Evolutionary conservation across 2,329 filamentous ascomycete species (phyloP), one percentile per base, ranked within the genome.

Genomic region (Corynespora cassiicola): DNA sequence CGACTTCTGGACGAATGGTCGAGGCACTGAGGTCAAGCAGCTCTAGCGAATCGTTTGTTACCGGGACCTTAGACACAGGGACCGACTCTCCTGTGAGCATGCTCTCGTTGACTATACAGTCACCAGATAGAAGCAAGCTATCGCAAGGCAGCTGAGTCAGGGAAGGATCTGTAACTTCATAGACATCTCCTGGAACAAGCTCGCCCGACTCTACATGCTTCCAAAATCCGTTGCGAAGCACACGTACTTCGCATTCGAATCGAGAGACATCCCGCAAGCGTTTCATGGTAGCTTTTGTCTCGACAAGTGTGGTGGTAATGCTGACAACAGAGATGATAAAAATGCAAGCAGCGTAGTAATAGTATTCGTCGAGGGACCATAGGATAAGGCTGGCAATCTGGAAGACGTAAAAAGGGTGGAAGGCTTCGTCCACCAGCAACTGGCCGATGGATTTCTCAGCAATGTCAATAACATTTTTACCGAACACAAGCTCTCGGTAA

Each of bases 41-140:
- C 16, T 78, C 76, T n/a, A 99, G 75, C 1, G 87, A 84, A 45
- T 92, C 85, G 60, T 96, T 85, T 2, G 82, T 90, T 3, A 90
- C 85, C 1, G 94, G 91, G 2, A 85, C 77, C 69, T 99, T 99
- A 2, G 91, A 96, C 1, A 99, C 92, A 2, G 94, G 95, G 4
- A 99, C 91, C 25, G 94, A 97, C 75, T 99, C 94, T 41, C 92
- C 83, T 24, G 94, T 99, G 22, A 99, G 81, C 94, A 99, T 99
- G 71, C 94, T 97, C 71, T 99, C 94, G 60, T 99, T 99, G 51
- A 99, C 91, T 47, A 99, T 97, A 60, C 91, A 96, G 69, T 99
- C 95, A 25, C 94, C 95, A 35, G 88, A 89, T 0, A 99, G 78
- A 5, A 99, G 74, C 21, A 99, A 74, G 66, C 92, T 95, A 67